Evolutionary conservation across 495 filamentous ascomycete species (phyloP).

Genomic region (Hypoxylon rickii): DNA sequence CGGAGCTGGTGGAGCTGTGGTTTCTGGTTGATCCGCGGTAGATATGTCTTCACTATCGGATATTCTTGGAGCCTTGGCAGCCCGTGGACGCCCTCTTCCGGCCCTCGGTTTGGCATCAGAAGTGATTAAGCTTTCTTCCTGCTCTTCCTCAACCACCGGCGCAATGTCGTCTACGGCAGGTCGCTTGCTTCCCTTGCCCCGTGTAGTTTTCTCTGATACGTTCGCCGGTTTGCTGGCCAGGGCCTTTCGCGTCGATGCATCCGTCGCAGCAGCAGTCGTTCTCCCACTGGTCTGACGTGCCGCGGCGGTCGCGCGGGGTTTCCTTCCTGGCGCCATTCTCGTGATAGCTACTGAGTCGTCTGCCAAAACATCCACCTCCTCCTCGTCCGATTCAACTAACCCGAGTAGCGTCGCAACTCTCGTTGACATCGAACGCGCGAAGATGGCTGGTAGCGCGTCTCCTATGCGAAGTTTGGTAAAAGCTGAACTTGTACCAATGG

Average conservation of each 20-base stretch:
- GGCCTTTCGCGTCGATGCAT: slow-evolving; percentile 46
- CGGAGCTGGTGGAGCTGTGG: slow-evolving; percentile 20
- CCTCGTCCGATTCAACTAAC: slow-evolving; percentile 72
- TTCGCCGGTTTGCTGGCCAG: slow-evolving; percentile 58
- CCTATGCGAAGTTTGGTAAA: not conserved
- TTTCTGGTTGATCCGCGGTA: slow-evolving; percentile 20
- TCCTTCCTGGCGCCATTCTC: slow-evolving; percentile 53
- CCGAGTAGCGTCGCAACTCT: slow-evolving; percentile 58
- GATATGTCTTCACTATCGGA: slow-evolving; percentile 32
- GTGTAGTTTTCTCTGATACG: slow-evolving; percentile 42
- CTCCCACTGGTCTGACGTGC: slow-evolving; percentile 36
- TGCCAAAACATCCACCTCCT: slow-evolving; percentile 53
- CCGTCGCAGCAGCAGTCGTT: slow-evolving; percentile 39
- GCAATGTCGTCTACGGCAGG: slow-evolving; percentile 56
- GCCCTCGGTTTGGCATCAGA: slow-evolving; percentile 26
- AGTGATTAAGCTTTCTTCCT: slow-evolving; percentile 16
- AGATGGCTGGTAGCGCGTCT: slow-evolving; percentile 6
- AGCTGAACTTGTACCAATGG: slow-evolving; percentile 7
- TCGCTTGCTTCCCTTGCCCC: slow-evolving; percentile 41
- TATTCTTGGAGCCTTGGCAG: slow-evolving; percentile 22
- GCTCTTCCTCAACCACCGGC: slow-evolving; percentile 38
- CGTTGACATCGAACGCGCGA: slow-evolving; percentile 40
- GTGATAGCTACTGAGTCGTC: slow-evolving; percentile 41
- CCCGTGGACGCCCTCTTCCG: slow-evolving; percentile 32
- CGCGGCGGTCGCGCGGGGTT: slow-evolving; percentile 41